These are phyloP conservation scores for Graphium sp. DNA, from an alignment of 2,329 filamentous ascomycete species.

Conservation along the genomic window DNA sequence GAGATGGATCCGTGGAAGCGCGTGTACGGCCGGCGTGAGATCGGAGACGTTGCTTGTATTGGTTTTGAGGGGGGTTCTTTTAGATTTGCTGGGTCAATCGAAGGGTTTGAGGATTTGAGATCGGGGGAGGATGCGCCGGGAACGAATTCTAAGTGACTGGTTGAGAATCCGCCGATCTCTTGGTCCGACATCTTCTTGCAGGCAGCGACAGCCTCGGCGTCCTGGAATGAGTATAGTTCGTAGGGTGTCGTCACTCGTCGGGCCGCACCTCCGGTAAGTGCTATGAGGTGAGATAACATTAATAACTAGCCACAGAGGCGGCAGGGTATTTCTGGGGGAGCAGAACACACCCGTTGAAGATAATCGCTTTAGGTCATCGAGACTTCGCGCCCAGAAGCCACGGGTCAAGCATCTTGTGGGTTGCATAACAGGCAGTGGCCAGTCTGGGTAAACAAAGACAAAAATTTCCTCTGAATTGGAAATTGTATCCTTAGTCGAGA, in stretches of 20 bases:
- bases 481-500: too few species aligned
- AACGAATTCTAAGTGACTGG: slow-evolving; percentile 52
- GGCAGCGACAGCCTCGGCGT: slow-evolving; percentile 23
- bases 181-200: slow-evolving; percentile 74
- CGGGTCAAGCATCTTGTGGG: slow-evolving; percentile 25
- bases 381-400: slow-evolving; percentile 39
- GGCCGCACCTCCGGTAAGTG: too few species aligned
- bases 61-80: slow-evolving; percentile 11
- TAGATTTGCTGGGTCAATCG: slow-evolving; percentile 3
- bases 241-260: too few species aligned
- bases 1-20: slow-evolving; percentile 83
- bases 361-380: slow-evolving; percentile 42
- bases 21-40: slow-evolving; percentile 29
- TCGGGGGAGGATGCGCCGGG: slow-evolving; percentile 10
- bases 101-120: slow-evolving; percentile 5
- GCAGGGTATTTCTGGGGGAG: neutral
- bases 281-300: slow-evolving; percentile 53
- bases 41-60: slow-evolving; percentile 4
- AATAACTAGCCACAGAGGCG: slow-evolving; percentile 28
- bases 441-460: too few species aligned
- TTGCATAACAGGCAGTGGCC: too few species aligned
- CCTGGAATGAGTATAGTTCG: slow-evolving; percentile 46
- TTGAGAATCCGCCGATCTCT: slow-evolving; percentile 76
- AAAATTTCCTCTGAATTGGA: too few species aligned
- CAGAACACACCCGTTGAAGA: slow-evolving; percentile 31